Base-by-base conservation (phyloP, 768 basidiomycete species). In the Ramaria rubella region DNA sequence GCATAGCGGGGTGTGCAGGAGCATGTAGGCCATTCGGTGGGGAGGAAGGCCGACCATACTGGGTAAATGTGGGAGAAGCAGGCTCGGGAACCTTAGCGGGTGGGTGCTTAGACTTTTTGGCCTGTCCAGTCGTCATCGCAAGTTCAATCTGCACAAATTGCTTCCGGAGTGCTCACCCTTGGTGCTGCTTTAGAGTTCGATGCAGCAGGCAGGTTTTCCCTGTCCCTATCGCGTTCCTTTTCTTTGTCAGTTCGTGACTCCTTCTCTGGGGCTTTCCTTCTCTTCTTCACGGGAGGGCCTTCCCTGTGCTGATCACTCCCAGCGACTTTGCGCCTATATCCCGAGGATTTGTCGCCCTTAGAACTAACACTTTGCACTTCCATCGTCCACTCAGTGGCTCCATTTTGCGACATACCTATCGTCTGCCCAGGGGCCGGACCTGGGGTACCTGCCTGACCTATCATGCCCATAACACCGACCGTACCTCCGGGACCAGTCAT, bases 231-330 rank as follows among this genome's bases (percentile, higher is more conserved):
- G 21, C 49, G 49, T 31, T 51, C 49, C 33, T 36, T 51, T 33
- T 51, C 49, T 24, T 48, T 48, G 29, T 48, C 46, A n/a, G 23
- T n/a, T 23, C 19, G 15, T 17, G 49, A 65, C 40, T 92, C 89
- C 63, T 87, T 89, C 63, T 90, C 88, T 3, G 72, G 68, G 2
- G 66, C 74, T 38, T 83, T 80, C 61, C 83, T 88, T 68, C 80
- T 81, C 58, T 85, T 78, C 63, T 83, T 84, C 30, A 64, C 67
- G 2, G 74, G 66, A 9, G 74, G 49, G 19, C 49, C 49, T 36
- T 51, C 49, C 6, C 49, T 12, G 21, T 31, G 21, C 19, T 33
- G 30, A 31, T 51, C 49, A 51, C 33, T 51, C 17, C 49, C 49
- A 5, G 30, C 33, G 11, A 69, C 40, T 72, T 64, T 34, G 64